phyloP scores from a whole-genome alignment of 177 flowering plant species.

The Tripterygium wilfordii region DNA sequence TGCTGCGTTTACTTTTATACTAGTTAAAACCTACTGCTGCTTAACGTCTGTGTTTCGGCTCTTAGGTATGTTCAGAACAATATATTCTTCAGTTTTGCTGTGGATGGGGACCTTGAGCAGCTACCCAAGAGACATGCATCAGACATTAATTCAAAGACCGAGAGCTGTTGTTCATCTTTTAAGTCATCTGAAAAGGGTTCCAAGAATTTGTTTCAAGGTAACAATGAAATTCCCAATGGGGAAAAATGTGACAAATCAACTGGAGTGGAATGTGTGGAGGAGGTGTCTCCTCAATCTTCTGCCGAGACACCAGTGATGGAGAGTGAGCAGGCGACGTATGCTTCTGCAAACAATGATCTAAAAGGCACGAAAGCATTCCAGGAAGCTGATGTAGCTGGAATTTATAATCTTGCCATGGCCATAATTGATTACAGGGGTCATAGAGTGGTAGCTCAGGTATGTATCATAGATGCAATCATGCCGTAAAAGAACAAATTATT shows the following conservation, averaged over 20 bases:
- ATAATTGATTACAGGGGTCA: conserved; percentile 96
- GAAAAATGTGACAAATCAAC: conserved; percentile 22
- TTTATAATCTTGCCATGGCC: conserved; percentile 97
- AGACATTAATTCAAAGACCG: conserved; percentile 23
- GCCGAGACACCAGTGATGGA: conserved; percentile 67
- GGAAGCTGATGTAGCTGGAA: conserved; percentile 96
- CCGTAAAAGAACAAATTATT: too few relatives aligned
- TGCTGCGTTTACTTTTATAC: too few relatives aligned
- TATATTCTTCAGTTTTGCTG: conserved; percentile 98
- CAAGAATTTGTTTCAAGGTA: conserved; percentile 12
- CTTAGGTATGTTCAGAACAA: conserved; percentile 99
- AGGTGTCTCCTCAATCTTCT: conserved; percentile 34
- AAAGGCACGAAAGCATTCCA: conserved; percentile 95
- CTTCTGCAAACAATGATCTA: conserved; percentile 98
- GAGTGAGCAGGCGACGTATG: conserved; percentile 98
- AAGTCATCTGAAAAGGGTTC: conserved; percentile 28
- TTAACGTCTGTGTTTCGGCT: too few relatives aligned
- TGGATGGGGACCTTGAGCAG: conserved; percentile 89
- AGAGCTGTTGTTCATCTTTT: conserved; percentile 9
- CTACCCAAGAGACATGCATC: conserved; percentile 39
- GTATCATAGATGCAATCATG: neutral
- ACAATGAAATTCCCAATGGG: conserved; percentile 20
- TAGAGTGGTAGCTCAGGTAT: conserved; percentile 95
- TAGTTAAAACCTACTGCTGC: too few relatives aligned
- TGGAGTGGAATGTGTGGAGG: conserved; percentile 21